Base-by-base conservation (phyloP, 495 filamentous ascomycete genomes). In the Lepidopterella palustris region DNA sequence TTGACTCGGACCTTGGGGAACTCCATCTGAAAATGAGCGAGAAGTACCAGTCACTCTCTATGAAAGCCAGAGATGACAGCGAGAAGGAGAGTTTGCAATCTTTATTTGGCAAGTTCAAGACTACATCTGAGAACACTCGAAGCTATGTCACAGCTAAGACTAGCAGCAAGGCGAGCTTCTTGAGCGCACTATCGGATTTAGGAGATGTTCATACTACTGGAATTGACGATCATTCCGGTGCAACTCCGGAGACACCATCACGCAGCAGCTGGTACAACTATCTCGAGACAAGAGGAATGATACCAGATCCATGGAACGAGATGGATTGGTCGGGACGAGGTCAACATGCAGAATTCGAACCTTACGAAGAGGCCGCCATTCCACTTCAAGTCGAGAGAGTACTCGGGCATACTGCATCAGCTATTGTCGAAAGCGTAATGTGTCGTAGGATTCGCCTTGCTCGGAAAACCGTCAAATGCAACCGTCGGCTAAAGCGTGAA, bases 371-470 rank as follows among this genome's bases (percentile, higher is more conserved):
- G 6, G 35, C 21, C 4, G 18, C 40, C 3, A 45, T 66, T 4
- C 59, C 53, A 5, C 21, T 55, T 6, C 31, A 35, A 32, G 20
- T 8, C 21, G 54, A 62, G 23, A 59, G 52, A 13, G 23, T 31
- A 42, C 53, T 66, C 42, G 63, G 63, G 0, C 25, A 54, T 35
- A 59, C 28, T 23, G 45, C 50, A 8, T 45, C 48, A 4, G 63
- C 63, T 0, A 4, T 66, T 27, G 63, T 66, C 11, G 63, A 66
- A 28, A 66, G 60, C 25, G 63, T 66, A 8, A n/a, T 20, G 13
- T 66, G 63, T 39, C 49, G 53, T 9, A 32, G 56, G 18, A 58
- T 66, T 32, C 55, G 49, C n/a, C 53, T 66, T 8, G 63, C 63
- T n/a, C 63, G 60, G 5, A 66, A 66, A 45, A 67, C 51, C 18